Base-by-base conservation (phyloP, 257 asterid genomes). In the Agastache rugosa region DNA sequence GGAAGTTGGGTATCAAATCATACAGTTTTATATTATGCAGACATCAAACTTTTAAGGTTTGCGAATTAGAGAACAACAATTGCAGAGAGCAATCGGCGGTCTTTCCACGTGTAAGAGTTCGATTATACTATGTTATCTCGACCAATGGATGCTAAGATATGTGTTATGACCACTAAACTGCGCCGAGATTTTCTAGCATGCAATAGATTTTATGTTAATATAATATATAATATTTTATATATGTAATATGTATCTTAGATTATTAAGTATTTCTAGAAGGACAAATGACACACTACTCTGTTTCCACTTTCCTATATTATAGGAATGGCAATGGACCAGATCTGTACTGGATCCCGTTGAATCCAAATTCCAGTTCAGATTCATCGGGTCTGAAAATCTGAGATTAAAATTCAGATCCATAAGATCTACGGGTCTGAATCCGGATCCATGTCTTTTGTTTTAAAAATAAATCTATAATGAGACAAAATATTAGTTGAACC, bases 41-140 rank as follows among this genome's bases (percentile, higher is more conserved):
- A 27, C 44, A 3, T 41, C 47, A 56, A 11, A 44, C 64, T 45
- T 44, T 45, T 16, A 31, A 35, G 75, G 70, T 60, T 76, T 67
- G 34, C 63, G 64, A 63, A 76, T 68, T 59, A 70, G 45, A n/a
- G 59, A 50, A 25, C 1, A 76, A 59, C 75, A 76, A 16, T 39
- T 76, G 75, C 62, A 19, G 8, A 66, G 8, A 41, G 3, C 35
- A 44, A 41, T 15, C 11, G 56, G 23, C 45, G 19, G 50, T 16
- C 50, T 60, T 75, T 67, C 76, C 76, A 77, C 53, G 80, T 29
- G 80, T 69, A 23, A 35, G 72, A 56, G 23, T 23, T 65, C 50
- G 66, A 27, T 74, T 39, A 19, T 42, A 5, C 14, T 37, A 11
- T 23, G 10, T 54, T 51, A 7, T 45, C 42, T 48, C 23, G 0